Percentiles rank a stretch among this genome's conserved stretches.
These are phyloP conservation scores for Globisporangium barbulae DNA, from an alignment of 352 stramenopile species.

Conservation along the genomic window DNA sequence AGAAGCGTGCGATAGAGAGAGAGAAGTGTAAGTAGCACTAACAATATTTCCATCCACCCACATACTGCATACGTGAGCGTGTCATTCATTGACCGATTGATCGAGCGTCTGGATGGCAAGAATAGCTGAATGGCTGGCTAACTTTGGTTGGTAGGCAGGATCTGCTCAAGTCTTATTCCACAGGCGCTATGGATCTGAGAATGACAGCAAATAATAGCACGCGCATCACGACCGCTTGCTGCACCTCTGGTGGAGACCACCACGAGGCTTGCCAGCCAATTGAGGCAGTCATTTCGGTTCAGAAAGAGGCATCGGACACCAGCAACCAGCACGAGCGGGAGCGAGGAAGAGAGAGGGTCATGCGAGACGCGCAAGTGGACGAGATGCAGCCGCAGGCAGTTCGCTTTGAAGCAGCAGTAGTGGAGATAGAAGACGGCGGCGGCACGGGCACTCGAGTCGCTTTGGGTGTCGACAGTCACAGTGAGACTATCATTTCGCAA, in stretches of 20 bases:
- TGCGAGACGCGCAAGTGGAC: background rate
- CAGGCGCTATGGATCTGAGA: background rate
- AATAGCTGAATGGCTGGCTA: background rate
- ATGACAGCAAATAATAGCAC: background rate
- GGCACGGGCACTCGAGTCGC: background rate
- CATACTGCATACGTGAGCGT: background rate
- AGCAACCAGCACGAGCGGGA: background rate
- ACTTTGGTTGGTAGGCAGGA: background rate
- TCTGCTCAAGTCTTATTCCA: constrained; percentile 1
- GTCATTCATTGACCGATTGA: background rate
- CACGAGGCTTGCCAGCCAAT: background rate
- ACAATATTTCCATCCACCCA: background rate
- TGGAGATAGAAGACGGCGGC: background rate
- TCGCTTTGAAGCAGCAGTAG: background rate
- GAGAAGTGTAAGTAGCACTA: background rate
- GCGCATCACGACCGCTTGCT: no score
- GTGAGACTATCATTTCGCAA: background rate
- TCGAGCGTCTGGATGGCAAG: background rate
- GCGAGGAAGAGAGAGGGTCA: background rate
- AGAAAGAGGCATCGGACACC: background rate
- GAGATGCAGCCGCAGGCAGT: background rate
- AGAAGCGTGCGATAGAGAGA: background rate
- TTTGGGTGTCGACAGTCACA: background rate
- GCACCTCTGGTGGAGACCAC: background rate
- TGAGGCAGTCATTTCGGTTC: constrained; percentile 5